Percentiles rank a stretch among this genome's conserved stretches.
phyloP scores from a whole-genome alignment of 495 filamentous ascomycete species.

The Baudoinia panamericana region DNA sequence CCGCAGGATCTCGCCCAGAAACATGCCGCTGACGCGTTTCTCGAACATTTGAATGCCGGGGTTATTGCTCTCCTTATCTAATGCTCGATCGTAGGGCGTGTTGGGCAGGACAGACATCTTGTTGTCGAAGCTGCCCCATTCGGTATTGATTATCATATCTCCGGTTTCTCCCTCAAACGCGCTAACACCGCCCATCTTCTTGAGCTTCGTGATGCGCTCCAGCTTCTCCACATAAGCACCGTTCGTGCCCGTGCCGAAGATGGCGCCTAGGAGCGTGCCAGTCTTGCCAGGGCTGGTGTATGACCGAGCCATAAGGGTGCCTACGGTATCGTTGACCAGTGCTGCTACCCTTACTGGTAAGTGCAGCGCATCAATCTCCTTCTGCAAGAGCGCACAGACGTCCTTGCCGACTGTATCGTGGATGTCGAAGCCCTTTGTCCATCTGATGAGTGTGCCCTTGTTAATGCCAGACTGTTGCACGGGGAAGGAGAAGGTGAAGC shows the following conservation, averaged over 20 bases:
- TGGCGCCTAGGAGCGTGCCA: conserved; percentile 76
- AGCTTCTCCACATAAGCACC: conserved; percentile 81
- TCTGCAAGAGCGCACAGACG: conserved; percentile 78
- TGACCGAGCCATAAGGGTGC: conserved; percentile 91
- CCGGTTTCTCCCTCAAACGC: conserved; percentile 64
- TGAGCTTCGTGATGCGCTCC: conserved; percentile 51
- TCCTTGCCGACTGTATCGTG: conserved; percentile 84
- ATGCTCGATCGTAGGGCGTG: conserved; percentile 65
- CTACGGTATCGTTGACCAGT: conserved; percentile 93
- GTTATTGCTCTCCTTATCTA: conserved; percentile 74
- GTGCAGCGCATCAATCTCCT: conserved; percentile 74
- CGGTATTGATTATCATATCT: conserved; percentile 94
- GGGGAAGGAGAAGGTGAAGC: conserved; percentile 96
- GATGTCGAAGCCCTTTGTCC: conserved; percentile 98
- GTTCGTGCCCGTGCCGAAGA: conserved; percentile 91
- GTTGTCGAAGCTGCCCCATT: conserved; percentile 99
- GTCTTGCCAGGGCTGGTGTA: conserved; percentile 87
- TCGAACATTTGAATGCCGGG: conserved; percentile 98
- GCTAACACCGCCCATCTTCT: conserved; percentile 35
- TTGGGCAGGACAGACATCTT: conserved; percentile 71
- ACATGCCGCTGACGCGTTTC: conserved; percentile 97
- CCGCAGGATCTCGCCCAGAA: conserved; percentile 86
- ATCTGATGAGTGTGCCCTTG: conserved; percentile 79
- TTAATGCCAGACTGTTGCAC: conserved; percentile 91
- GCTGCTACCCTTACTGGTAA: conserved; percentile 88